Conservation (phyloP, 805 yeast genomes). For the Kodamaea leandrae region DNA sequence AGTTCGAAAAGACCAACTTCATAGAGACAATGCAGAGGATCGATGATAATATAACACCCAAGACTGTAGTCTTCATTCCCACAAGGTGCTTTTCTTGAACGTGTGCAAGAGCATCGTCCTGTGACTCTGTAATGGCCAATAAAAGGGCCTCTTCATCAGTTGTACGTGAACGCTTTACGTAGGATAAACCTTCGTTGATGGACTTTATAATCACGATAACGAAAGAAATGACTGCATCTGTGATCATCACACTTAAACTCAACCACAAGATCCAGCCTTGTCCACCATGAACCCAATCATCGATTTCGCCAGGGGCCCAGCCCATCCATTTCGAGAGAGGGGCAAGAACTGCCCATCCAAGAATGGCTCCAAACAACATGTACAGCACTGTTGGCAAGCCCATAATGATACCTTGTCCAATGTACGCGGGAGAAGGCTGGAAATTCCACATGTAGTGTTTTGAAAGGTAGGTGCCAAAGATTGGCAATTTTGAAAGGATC, state of each 20-base stretch:
- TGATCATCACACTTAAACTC: conserved; percentile 88
- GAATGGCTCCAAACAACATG: conserved; percentile 83
- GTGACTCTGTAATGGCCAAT: neutral
- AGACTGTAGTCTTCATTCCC: conserved; percentile 43
- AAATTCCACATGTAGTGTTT: conserved; percentile 73
- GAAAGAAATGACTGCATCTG: conserved; percentile 84
- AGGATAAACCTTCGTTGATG: conserved; percentile 14
- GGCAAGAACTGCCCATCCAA: conserved; percentile 93
- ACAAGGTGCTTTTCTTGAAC: conserved; percentile 44
- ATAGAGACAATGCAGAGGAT: conserved; percentile 65
- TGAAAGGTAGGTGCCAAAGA: conserved; percentile 70
- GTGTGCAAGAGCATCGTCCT: conserved; percentile 1
- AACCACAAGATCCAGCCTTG: conserved; percentile 99
- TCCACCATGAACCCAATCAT: conserved; percentile 90
- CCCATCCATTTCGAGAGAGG: conserved; percentile 66
- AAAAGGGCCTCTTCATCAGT: conserved; percentile 1
- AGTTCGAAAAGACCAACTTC: conserved; percentile 62
- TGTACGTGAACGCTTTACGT: conserved; percentile 5
- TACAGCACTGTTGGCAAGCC: conserved; percentile 87
- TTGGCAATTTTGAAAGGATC: conserved; percentile 60
- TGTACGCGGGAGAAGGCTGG: conserved; percentile 95
- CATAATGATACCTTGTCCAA: conserved; percentile 98
- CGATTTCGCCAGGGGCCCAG: conserved; percentile 90
- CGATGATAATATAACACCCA: conserved; percentile 67
- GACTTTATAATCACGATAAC: conserved; percentile 55